A percentile compares a stretch with the other conserved stretches of the same genome.
Conservation (phyloP, 1,284 basidiomycete species). For the Ceratobasidium sp. region DNA sequence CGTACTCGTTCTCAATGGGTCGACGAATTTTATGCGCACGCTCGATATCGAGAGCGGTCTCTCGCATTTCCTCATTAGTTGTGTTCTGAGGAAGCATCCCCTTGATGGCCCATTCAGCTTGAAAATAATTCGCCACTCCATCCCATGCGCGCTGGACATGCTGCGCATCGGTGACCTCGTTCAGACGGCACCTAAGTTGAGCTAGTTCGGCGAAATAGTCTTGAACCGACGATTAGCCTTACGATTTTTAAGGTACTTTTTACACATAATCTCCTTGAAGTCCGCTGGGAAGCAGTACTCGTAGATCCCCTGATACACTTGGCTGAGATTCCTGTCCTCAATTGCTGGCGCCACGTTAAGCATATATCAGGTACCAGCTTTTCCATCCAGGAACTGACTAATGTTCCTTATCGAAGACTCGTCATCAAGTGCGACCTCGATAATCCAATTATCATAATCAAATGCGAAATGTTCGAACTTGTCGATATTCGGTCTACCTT, state of each 20-base stretch:
- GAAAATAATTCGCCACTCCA: background rate
- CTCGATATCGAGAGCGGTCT: constrained; percentile 4
- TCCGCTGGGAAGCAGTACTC: constrained; percentile 53
- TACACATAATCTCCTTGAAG: constrained; percentile 48
- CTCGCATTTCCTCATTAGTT: background rate
- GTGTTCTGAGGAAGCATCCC: background rate
- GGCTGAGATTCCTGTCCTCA: no score
- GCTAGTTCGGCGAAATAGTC: constrained; percentile 45
- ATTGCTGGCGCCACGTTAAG: constrained; percentile 41
- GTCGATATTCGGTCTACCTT: background rate
- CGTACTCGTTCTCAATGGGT: background rate
- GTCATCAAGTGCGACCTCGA: background rate
- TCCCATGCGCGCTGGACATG: background rate
- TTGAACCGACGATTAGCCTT: constrained; percentile 46
- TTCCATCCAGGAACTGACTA: constrained; percentile 47
- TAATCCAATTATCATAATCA: background rate
- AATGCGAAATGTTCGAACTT: constrained; percentile 5
- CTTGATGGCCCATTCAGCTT: constrained; percentile 1
- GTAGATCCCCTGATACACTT: constrained; percentile 51
- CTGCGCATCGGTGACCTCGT: background rate
- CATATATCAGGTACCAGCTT: constrained; percentile 51
- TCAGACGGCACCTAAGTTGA: background rate
- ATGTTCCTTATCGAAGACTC: background rate
- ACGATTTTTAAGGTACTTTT: constrained; percentile 40
- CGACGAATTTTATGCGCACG: constrained; percentile 1